phyloP scores from a whole-genome alignment of 2,329 filamentous ascomycete species.

The Triangularia setosa region DNA sequence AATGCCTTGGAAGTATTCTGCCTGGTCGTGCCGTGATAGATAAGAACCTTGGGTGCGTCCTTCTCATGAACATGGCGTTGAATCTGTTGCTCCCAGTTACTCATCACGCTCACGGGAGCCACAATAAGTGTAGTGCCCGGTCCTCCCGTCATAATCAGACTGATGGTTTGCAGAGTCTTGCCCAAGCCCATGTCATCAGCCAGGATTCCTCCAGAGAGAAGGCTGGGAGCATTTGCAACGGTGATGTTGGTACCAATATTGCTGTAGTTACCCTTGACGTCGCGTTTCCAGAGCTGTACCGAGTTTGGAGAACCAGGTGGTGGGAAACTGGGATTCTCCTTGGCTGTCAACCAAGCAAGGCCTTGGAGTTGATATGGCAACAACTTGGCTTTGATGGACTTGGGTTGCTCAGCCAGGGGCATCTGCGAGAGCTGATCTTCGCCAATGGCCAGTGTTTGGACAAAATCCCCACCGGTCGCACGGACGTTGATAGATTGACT shows the following conservation, averaged over 20 bases:
- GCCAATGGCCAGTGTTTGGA: constrained; percentile 66
- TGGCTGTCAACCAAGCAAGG: constrained; percentile 74
- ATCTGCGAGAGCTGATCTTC: constrained; percentile 68
- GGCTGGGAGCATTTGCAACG: constrained; percentile 50
- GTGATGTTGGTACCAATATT: constrained; percentile 72
- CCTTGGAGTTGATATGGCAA: constrained; percentile 81
- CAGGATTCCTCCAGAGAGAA: constrained; percentile 78
- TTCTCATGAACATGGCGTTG: constrained; percentile 64
- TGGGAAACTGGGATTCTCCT: constrained; percentile 68
- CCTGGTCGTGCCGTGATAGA: constrained; percentile 68
- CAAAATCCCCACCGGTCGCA: constrained; percentile 54
- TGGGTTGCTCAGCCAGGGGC: constrained; percentile 68
- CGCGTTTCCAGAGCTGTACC: constrained; percentile 74
- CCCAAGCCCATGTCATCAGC: constrained; percentile 92
- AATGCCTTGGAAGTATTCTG: constrained; percentile 54
- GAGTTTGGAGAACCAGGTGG: constrained; percentile 53
- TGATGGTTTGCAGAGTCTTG: constrained; percentile 84
- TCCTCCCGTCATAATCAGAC: constrained; percentile 61
- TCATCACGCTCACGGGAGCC: constrained; percentile 81
- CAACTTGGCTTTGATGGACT: constrained; percentile 59
- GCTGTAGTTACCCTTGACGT: constrained; percentile 45
- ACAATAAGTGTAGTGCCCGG: constrained; percentile 71
- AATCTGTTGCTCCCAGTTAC: constrained; percentile 83
- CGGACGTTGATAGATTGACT: constrained; percentile 67
- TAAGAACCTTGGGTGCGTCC: constrained; percentile 61